A percentile compares a stretch with the other conserved stretches of the same genome.
Conservation (phyloP, 306 rosid species). For the Acmispon strigosus region DNA sequence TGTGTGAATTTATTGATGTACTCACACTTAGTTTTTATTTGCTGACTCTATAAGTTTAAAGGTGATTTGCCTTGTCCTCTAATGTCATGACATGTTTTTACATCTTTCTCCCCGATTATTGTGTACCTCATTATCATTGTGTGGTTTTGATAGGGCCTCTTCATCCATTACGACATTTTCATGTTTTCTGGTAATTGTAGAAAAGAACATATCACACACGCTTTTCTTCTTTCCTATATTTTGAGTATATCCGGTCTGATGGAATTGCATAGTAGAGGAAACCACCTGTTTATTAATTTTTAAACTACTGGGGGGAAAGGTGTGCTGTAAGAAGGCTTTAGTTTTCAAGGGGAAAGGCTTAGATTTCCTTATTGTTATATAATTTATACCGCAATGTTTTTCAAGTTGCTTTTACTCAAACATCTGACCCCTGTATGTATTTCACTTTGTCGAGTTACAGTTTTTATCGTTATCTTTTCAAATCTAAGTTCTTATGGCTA, state of each 20-base stretch:
- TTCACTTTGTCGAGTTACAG: background rate
- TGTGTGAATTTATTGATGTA: no score
- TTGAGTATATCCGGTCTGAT: background rate
- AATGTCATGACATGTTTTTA: background rate
- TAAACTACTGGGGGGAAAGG: background rate
- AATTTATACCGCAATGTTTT: background rate
- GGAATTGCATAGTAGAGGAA: background rate
- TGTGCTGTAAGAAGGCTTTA: background rate
- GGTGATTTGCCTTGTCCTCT: background rate
- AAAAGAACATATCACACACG: conserved; percentile 5
- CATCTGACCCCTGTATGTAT: background rate
- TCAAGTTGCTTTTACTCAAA: conserved; percentile 1
- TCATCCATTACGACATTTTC: background rate
- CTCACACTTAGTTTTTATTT: no score
- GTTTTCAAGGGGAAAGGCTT: background rate
- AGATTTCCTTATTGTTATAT: background rate
- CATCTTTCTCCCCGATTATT: background rate
- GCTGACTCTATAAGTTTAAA: background rate
- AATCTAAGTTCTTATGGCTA: conserved; percentile 1
- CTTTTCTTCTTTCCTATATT: conserved; percentile 17
- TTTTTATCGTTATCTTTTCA: background rate
- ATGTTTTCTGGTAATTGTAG: background rate
- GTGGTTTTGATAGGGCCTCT: background rate
- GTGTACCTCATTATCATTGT: background rate
- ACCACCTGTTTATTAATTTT: background rate